A percentile compares a stretch with the other conserved stretches of the same genome.
Conservation (phyloP, 2,329 filamentous ascomycete species). For the Clarireedia paspali region DNA sequence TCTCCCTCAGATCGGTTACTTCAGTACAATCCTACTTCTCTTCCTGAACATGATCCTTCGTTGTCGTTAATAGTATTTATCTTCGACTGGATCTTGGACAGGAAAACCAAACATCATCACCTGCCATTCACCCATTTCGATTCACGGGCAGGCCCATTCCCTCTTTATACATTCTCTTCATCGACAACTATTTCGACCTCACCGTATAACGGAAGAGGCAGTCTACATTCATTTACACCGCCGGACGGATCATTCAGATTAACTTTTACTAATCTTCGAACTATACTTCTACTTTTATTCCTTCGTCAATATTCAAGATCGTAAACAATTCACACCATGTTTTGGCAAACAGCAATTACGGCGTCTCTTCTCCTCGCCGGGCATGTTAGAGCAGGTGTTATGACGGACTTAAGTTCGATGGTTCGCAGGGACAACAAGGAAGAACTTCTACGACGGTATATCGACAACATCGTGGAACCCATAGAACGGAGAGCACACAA, state of each 20-base stretch:
- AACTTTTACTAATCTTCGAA: conserved; percentile 10
- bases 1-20: conserved; percentile 1
- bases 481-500: conserved; percentile 20
- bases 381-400: conserved; percentile 23
- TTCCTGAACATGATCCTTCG: conserved; percentile 12
- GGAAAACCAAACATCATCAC: conserved; percentile 20
- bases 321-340: conserved; percentile 14
- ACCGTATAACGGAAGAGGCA: conserved; percentile 12
- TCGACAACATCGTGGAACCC: conserved; percentile 25
- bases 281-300: neutral
- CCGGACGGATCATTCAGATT: conserved; percentile 18
- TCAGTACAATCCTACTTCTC: conserved; percentile 14
- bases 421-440: conserved; percentile 14
- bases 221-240: conserved; percentile 19
- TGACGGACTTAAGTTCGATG: conserved; percentile 8
- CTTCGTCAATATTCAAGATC: neutral
- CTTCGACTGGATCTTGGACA: conserved; percentile 6
- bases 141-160: conserved; percentile 23
- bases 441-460: conserved; percentile 25
- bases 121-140: conserved; percentile 15
- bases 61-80: conserved; percentile 10
- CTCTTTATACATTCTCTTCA: conserved; percentile 18
- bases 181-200: neutral
- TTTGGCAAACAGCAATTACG: conserved; percentile 16
- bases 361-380: conserved; percentile 21